These are phyloP conservation scores for Lactarius quietus DNA, from an alignment of 768 basidiomycete species.

Conservation along the genomic window DNA sequence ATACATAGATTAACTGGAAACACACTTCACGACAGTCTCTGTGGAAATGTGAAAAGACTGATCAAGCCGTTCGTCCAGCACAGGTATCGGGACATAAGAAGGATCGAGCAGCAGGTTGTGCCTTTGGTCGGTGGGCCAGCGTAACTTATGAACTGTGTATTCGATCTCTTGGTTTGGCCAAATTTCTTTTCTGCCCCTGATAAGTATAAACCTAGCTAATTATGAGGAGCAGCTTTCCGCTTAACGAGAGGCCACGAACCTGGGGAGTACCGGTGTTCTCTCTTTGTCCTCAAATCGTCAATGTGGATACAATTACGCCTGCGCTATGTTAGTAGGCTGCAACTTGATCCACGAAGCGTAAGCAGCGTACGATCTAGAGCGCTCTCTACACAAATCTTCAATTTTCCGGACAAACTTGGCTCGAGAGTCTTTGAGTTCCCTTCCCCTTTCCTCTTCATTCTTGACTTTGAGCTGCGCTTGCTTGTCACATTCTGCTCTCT, in stretches of 20 bases:
- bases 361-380: too few relatives aligned
- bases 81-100: constrained; percentile 14
- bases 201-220: constrained; percentile 7
- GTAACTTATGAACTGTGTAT: constrained; percentile 5
- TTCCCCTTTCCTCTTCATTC: too few relatives aligned
- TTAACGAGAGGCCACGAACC: not conserved
- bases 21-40: constrained; percentile 9
- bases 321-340: too few relatives aligned
- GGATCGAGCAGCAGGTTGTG: constrained; percentile 2
- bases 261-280: not conserved
- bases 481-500: too few relatives aligned
- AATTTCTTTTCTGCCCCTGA: constrained; percentile 10
- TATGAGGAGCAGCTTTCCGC: not conserved
- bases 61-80: not conserved
- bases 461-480: too few relatives aligned
- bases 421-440: too few relatives aligned
- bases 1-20: not conserved
- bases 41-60: constrained; percentile 12
- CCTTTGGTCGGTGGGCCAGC: constrained; percentile 6
- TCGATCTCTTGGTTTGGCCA: constrained; percentile 14
- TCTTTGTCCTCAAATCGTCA: too few relatives aligned
- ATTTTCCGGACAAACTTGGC: too few relatives aligned
- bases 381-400: too few relatives aligned
- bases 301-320: too few relatives aligned
- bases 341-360: too few relatives aligned